Percentiles rank a stretch among this genome's conserved stretches.
Evolutionary conservation across 2,329 filamentous ascomycete species (phyloP).

Genomic region (Phyllosticta citriasiana): DNA sequence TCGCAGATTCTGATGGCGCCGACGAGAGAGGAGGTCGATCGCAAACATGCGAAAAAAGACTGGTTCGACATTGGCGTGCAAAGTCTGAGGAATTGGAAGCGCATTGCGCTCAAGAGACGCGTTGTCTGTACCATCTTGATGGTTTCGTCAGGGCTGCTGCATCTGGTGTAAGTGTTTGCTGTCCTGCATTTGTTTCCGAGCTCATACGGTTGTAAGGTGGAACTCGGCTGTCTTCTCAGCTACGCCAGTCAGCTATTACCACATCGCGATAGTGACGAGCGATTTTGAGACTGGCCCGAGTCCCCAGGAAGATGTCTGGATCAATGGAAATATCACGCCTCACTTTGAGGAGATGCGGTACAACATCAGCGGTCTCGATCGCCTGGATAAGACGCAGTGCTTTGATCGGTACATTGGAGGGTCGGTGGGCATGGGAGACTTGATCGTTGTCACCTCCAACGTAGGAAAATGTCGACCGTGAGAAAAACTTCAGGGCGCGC

Average conservation of each 20-base stretch:
- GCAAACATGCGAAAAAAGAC: conserved; percentile 1
- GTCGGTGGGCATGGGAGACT: neutral
- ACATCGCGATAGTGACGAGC: neutral
- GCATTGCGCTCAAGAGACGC: conserved; percentile 10
- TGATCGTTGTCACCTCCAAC: neutral
- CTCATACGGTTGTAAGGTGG: neutral
- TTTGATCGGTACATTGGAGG: neutral
- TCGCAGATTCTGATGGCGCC: conserved; percentile 1
- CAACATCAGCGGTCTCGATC: neutral
- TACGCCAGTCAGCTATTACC: neutral
- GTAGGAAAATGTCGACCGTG: neutral
- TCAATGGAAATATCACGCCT: neutral
- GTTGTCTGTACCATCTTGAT: neutral
- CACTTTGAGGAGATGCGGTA: neutral
- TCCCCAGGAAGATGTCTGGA: neutral
- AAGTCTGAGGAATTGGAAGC: conserved; percentile 27
- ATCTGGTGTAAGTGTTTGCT: neutral
- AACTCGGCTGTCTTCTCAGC: conserved; percentile 1
- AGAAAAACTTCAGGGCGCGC: neutral
- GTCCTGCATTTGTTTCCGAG: neutral
- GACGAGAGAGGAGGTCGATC: conserved; percentile 1
- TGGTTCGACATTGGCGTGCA: conserved; percentile 39
- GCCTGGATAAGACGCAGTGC: neutral
- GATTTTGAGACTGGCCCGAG: neutral
- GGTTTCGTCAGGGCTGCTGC: conserved; percentile 1